Evolutionary conservation across 192 early-diverging fungal species (phyloP), one percentile per base, ranked within the genome.

Genomic region (Kappamyces sp.): DNA sequence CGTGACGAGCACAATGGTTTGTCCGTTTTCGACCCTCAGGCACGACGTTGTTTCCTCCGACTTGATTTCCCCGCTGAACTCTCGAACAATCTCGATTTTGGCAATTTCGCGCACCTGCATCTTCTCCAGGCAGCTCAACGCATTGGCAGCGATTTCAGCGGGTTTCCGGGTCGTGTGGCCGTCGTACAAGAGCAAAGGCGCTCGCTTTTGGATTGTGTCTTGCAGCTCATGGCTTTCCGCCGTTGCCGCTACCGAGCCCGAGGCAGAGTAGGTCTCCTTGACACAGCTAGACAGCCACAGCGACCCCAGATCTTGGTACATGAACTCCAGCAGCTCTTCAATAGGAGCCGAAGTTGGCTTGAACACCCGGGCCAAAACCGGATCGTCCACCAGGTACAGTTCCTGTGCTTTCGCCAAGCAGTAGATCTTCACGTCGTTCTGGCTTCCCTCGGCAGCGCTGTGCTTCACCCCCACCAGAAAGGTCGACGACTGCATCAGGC

Each of bases 301-400:
- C 40, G 83, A 79, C 1, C 89, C 90, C 9, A 92, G 68, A 9
- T 70, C 63, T n/a, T 50, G 42, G 62, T 75, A 84, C 61, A 80
- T 63, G 12, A 64, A 36, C 51, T 95, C 89, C 15, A 95, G 60
- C 2, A 86, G 52, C 4, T 74, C 71, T 31, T 91, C 89, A 57
- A 84, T 76, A 3, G 92, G 92, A 1, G 79, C 77, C 47, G 72
- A 51, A 61, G 54, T 35, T 1, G 91, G 91, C 0, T 68, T 70
- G 62, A 95, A 95, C 35, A 90, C 71, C 53, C 86, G 79, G 4
- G 77, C 73, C 7, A 85, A 69, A 2, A 80, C 78, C 0, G 83
- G 76, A 50, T 93, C 87, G 67, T 95, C 90, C 22, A 86, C 81
- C 38, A 95, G 67, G 58, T 78, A 88, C 30, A 95, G 86, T 39